Base-by-base conservation (phyloP, 2,329 filamentous ascomycete genomes). In the Neospermospora avenae region DNA sequence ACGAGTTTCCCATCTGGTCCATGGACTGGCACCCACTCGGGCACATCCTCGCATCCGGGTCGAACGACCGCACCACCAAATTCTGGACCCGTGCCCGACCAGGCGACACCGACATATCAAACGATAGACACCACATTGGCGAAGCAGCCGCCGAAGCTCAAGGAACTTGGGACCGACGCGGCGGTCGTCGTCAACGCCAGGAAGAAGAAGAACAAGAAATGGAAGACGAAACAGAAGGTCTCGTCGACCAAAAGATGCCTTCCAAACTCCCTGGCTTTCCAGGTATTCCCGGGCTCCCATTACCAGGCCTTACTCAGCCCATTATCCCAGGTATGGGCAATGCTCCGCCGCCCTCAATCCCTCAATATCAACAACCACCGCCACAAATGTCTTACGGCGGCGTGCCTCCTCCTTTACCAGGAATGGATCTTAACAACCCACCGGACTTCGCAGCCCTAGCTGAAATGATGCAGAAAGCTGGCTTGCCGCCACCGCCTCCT, bases 21-120 rank as follows among this genome's bases (percentile, higher is more conserved):
- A 83, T 99, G 53, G 93, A 97, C 77, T 99, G 95, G 93, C 95
- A 99, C 73, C 95, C 95, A 0, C 81, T 98, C 0, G 95, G 95
- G 28, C 95, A 99, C 72, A 93, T 99, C 64, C 83, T 99, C 7
- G 93, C 93, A 0, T 96, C 93, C 1, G 95, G 95, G 13, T 96
- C 93, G 11, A 98, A 99, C 74, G 95, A 99, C 74, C 88, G 95
- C 42, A 93, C 96, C 63, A 98, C 95, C 2, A 87, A 95, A 51
- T 99, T 99, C 78, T 99, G 95, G 95, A 92, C 93, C 3, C 87
- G 95, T 44, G 85, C 91, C 16, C 82, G 95, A 51, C 95, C 95
- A 1, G 95, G 95, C 52, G 93, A 97, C 67, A 84, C 82, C n/a
- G 87, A 89, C 56, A 89, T 89, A 68, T 84, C 91, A 75, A 92